Evolutionary conservation across 1,139 yeast species (phyloP), one percentile per base, ranked within the genome.

Genomic region (Hyphopichia khmerensis): DNA sequence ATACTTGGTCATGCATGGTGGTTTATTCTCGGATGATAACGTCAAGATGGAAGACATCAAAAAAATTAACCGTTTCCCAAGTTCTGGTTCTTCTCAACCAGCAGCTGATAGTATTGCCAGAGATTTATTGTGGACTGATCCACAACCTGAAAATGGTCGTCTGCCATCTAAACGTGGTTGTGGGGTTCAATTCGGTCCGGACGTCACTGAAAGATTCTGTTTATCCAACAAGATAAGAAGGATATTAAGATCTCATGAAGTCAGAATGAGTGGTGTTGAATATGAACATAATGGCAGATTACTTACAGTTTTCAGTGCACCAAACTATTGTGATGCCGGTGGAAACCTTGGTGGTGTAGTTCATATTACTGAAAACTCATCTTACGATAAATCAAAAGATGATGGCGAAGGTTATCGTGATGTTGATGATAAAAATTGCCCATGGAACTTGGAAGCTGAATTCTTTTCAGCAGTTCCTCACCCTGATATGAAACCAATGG

Each of bases 101-200:
- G 95, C 96, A 36, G 79, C 84, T 52, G 90, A 86, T 44, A 99
- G 99, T 9, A 71, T 89, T 38, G 95, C 95, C 63, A 93, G 91
- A 97, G 99, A 93, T 59, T 75, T 95, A 61, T 72, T 93, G 47
- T 93, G 99, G 99, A 88, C 98, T 0, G 99, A 93, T 62, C 99
- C 99, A 1, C 97, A 90, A 62, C 72, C 74, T 0, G 72, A 66
- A 10, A 69, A 78, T 15, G 99, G 99, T 13, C 77, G 96, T 39
- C 81, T 90, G 1, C 89, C 95, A 4, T 87, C 96, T 19, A 90
- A 90, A 65, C 80, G 99, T 60, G 99, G 99, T 33, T 83, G 91
- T 42, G 98, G 99, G 23, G 80, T 88, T 65, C 96, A 93, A 61
- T 93, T 93, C 63, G 99, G 99, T 1, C 97, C 98, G 7, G 99